Conservation (phyloP, 768 basidiomycete species). For the Suillus alpinus region DNA sequence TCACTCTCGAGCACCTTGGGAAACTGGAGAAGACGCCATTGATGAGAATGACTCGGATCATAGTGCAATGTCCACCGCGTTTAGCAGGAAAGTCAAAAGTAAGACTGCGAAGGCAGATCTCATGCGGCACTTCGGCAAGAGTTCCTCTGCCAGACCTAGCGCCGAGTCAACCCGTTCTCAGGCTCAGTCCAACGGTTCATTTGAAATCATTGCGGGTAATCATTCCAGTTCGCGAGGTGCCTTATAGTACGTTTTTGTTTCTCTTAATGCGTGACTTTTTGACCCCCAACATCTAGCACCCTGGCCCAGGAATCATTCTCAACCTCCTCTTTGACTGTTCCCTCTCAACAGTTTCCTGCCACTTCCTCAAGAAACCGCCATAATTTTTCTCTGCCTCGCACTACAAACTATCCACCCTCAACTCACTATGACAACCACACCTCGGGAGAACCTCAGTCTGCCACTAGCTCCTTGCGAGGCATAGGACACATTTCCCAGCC, state of each 20-base stretch:
- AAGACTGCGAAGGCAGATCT: slow-evolving; percentile 33
- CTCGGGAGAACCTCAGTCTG: slow-evolving; percentile 5
- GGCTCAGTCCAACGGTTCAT: slow-evolving; percentile 50
- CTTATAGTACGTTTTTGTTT: slow-evolving; percentile 51
- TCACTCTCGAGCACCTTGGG: slow-evolving; percentile 83
- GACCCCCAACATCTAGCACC: slow-evolving; percentile 35
- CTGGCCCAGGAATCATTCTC: slow-evolving; percentile 63
- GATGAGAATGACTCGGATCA: slow-evolving; percentile 48
- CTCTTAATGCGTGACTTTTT: background rate
- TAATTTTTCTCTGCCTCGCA: slow-evolving; percentile 43
- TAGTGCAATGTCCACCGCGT: slow-evolving; percentile 27
- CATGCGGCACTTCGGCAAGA: slow-evolving; percentile 46
- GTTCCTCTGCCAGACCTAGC: slow-evolving; percentile 56
- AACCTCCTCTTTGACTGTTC: slow-evolving; percentile 46
- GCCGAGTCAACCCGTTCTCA: slow-evolving; percentile 59
- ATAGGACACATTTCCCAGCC: slow-evolving; percentile 1
- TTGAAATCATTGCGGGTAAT: slow-evolving; percentile 54
- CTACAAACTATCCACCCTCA: slow-evolving; percentile 8
- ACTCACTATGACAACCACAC: slow-evolving; percentile 9
- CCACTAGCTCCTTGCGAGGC: slow-evolving; percentile 11
- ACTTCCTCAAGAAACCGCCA: slow-evolving; percentile 30
- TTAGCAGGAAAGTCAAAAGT: slow-evolving; percentile 28
- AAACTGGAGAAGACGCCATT: slow-evolving; percentile 50
- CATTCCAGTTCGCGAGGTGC: slow-evolving; percentile 50
- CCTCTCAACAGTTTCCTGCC: slow-evolving; percentile 19